These are phyloP conservation scores for Trichophyton rubrum DNA, from an alignment of 2,329 filamentous ascomycete species.

Conservation along the genomic window DNA sequence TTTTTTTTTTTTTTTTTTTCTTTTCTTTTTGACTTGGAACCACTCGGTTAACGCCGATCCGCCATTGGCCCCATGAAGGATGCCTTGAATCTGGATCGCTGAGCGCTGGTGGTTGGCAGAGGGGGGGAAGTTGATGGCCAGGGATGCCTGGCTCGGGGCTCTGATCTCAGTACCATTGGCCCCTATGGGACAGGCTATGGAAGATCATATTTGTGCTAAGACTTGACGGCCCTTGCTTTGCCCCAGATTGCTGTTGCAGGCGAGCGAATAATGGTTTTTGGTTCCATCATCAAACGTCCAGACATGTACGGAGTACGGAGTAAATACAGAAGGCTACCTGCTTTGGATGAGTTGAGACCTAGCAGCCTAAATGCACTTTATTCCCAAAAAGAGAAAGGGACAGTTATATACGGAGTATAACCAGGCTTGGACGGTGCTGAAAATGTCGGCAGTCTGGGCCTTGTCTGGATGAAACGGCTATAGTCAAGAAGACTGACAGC, in stretches of 20 bases:
- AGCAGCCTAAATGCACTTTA: neutral
- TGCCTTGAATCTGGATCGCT: slow-evolving; percentile 1
- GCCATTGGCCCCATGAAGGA: neutral
- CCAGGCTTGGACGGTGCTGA: too few species aligned
- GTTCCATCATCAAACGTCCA: neutral
- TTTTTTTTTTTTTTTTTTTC: neutral
- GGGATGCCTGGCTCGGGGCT: neutral
- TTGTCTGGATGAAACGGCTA: neutral
- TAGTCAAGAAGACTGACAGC: neutral
- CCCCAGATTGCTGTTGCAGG: neutral
- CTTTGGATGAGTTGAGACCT: neutral
- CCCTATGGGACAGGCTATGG: slow-evolving; percentile 3
- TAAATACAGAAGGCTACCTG: neutral
- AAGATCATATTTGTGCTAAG: slow-evolving; percentile 3
- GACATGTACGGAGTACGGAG: neutral
- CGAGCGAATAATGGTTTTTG: neutral
- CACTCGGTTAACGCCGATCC: slow-evolving; percentile 1
- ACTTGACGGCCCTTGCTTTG: slow-evolving; percentile 3
- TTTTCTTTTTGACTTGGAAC: neutral
- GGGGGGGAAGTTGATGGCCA: neutral
- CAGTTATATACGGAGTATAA: neutral
- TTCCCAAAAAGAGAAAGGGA: neutral
- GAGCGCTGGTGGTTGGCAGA: neutral
- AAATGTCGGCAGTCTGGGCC: neutral
- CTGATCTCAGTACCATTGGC: slow-evolving; percentile 3